Percentiles rank a stretch among this genome's conserved stretches.
phyloP scores from a whole-genome alignment of 805 yeast genomes.

The Kodamaea kakaduensis region DNA sequence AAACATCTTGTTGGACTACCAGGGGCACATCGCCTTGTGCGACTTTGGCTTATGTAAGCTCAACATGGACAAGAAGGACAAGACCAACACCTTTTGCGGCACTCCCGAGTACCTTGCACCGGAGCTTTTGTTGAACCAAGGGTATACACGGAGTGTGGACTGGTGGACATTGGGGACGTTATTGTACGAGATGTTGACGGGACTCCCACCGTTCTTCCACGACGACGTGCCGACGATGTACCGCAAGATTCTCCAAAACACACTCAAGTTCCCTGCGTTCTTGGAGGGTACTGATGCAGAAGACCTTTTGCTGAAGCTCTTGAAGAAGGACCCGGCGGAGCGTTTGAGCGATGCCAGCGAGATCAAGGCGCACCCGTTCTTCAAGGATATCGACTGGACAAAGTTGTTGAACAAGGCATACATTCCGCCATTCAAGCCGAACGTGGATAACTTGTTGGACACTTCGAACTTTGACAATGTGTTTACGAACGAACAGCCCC shows the following conservation, averaged over 20 bases:
- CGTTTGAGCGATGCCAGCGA: slow-evolving; percentile 81
- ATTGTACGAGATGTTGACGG: slow-evolving; percentile 93
- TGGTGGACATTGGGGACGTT: slow-evolving; percentile 98
- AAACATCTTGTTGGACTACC: slow-evolving; percentile 88
- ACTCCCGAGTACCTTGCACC: slow-evolving; percentile 98
- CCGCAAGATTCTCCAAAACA: slow-evolving; percentile 85
- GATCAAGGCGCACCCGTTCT: slow-evolving; percentile 80
- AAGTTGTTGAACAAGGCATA: slow-evolving; percentile 80
- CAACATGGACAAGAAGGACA: slow-evolving; percentile 87
- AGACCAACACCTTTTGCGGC: slow-evolving; percentile 92
- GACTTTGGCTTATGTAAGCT: slow-evolving; percentile 96
- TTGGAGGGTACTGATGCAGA: slow-evolving; percentile 79
- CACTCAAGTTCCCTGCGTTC: slow-evolving; percentile 81
- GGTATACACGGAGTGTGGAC: slow-evolving; percentile 93
- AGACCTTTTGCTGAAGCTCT: slow-evolving; percentile 66
- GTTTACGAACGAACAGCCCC: slow-evolving; percentile 89
- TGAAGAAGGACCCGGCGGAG: slow-evolving; percentile 79
- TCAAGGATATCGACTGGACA: slow-evolving; percentile 86
- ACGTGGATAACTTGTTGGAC: slow-evolving; percentile 78
- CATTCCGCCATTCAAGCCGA: slow-evolving; percentile 93
- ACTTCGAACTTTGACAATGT: slow-evolving; percentile 92
- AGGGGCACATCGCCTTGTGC: slow-evolving; percentile 96
- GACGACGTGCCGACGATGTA: slow-evolving; percentile 93
- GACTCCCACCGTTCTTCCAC: slow-evolving; percentile 95
- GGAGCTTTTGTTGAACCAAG: slow-evolving; percentile 84